Evolutionary conservation across 208 protist genomes (phyloP).

Genomic region (Histomonas meleagridis): DNA sequence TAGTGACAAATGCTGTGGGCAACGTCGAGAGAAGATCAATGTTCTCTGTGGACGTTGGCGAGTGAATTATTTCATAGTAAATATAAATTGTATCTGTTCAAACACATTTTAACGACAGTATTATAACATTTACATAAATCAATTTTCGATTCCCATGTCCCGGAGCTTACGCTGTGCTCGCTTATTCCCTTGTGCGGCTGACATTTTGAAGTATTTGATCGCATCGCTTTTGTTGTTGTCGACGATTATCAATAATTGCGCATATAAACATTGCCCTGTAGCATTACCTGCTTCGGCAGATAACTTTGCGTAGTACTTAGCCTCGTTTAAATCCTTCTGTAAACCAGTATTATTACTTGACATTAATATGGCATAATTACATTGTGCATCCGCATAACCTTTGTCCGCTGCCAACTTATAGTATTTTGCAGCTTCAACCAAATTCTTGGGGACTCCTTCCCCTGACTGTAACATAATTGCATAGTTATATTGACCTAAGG

Average conservation of each 20-base stretch:
- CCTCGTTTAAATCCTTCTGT: background rate
- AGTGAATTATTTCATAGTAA: too few species aligned
- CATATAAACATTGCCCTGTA: background rate
- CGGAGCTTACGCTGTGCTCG: background rate
- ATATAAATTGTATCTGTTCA: too few species aligned
- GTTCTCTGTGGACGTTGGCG: too few species aligned
- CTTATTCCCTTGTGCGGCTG: background rate
- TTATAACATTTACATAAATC: too few species aligned
- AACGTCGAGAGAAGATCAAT: too few species aligned
- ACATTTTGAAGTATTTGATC: background rate
- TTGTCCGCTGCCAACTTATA: constrained; percentile 6
- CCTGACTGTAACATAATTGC: background rate
- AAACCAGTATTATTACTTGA: background rate
- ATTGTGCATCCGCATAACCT: background rate
- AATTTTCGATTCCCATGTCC: too few species aligned
- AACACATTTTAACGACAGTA: too few species aligned
- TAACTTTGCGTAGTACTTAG: background rate
- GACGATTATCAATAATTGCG: background rate
- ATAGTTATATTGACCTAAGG: background rate
- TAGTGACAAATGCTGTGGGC: too few species aligned
- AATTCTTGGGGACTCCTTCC: background rate
- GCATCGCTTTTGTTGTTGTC: background rate
- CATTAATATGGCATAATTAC: background rate
- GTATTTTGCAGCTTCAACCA: background rate
- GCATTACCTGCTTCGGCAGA: background rate